phyloP scores from a whole-genome alignment of 2,329 filamentous ascomycete species.

The Stemphylium beticola region DNA sequence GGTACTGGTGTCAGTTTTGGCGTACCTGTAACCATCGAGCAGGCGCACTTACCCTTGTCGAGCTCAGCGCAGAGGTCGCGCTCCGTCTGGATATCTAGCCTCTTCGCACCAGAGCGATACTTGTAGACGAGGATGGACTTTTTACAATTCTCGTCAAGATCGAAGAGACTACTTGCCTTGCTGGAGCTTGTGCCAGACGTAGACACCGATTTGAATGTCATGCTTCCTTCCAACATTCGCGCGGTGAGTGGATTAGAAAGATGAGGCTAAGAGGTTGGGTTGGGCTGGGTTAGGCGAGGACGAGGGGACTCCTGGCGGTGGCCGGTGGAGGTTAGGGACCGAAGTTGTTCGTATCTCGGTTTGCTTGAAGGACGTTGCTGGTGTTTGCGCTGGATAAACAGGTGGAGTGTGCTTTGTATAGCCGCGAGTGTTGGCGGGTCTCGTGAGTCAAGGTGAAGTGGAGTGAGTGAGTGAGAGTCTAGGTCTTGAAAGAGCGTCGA shows the following conservation, averaged over 20 bases:
- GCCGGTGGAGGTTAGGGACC: slow-evolving; percentile 13
- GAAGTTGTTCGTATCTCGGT: slow-evolving; percentile 5
- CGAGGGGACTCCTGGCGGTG: slow-evolving; percentile 20
- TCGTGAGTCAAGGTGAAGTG: slow-evolving; percentile 35
- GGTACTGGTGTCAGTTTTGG: slow-evolving; percentile 31
- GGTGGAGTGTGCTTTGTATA: slow-evolving; percentile 42
- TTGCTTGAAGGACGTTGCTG: slow-evolving; percentile 11
- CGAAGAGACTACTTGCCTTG: slow-evolving; percentile 51
- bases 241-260: slow-evolving; percentile 16
- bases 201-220: slow-evolving; percentile 55
- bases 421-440: slow-evolving; percentile 28
- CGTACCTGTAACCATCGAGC: neutral
- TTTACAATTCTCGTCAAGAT: slow-evolving; percentile 52
- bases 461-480: slow-evolving; percentile 37
- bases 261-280: slow-evolving; percentile 35
- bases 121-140: slow-evolving; percentile 55
- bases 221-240: slow-evolving; percentile 30
- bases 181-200: slow-evolving; percentile 46
- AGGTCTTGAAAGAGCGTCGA: slow-evolving; percentile 21
- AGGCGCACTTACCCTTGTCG: slow-evolving; percentile 41
- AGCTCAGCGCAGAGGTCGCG: slow-evolving; percentile 52
- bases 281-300: slow-evolving; percentile 21
- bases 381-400: slow-evolving; percentile 29
- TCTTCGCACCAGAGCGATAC: slow-evolving; percentile 50
- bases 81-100: slow-evolving; percentile 52